A percentile compares a stretch with the other conserved stretches of the same genome.
phyloP scores from a whole-genome alignment of 1,139 yeast species.

The Chernovozyma aurita region DNA sequence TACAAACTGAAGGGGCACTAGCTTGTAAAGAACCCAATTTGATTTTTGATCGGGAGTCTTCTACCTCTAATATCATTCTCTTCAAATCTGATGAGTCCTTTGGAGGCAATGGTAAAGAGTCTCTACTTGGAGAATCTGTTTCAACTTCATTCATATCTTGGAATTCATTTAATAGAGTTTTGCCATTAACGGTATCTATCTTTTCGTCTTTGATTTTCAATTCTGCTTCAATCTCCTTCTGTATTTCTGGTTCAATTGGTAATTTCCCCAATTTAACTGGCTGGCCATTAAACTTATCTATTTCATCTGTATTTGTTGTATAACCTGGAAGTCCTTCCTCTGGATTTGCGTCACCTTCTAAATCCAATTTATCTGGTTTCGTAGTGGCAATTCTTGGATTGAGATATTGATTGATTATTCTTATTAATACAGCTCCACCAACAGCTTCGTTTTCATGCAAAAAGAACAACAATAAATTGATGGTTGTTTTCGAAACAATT shows the following conservation, averaged over 20 bases:
- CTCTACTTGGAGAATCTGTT: slow-evolving; percentile 69
- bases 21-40: slow-evolving; percentile 62
- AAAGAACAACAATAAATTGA: slow-evolving; percentile 79
- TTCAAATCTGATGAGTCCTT: slow-evolving; percentile 77
- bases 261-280: slow-evolving; percentile 76
- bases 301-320: slow-evolving; percentile 40
- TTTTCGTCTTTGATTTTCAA: slow-evolving; percentile 70
- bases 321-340: slow-evolving; percentile 64
- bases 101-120: slow-evolving; percentile 77
- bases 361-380: slow-evolving; percentile 42
- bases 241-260: slow-evolving; percentile 82
- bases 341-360: slow-evolving; percentile 46
- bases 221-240: slow-evolving; percentile 80
- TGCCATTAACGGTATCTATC: slow-evolving; percentile 32
- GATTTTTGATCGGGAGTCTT: slow-evolving; percentile 76
- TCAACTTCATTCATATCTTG: slow-evolving; percentile 45
- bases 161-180: slow-evolving; percentile 45
- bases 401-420: slow-evolving; percentile 82
- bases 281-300: slow-evolving; percentile 62
- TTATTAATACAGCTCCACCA: slow-evolving; percentile 84
- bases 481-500: slow-evolving; percentile 76
- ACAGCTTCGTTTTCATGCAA: slow-evolving; percentile 88
- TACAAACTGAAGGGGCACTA: slow-evolving; percentile 88
- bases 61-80: slow-evolving; percentile 70
- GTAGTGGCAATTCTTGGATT: slow-evolving; percentile 57